Base-by-base conservation (phyloP, 106 monocot genomes). In the Dioscorea zingiberensis region DNA sequence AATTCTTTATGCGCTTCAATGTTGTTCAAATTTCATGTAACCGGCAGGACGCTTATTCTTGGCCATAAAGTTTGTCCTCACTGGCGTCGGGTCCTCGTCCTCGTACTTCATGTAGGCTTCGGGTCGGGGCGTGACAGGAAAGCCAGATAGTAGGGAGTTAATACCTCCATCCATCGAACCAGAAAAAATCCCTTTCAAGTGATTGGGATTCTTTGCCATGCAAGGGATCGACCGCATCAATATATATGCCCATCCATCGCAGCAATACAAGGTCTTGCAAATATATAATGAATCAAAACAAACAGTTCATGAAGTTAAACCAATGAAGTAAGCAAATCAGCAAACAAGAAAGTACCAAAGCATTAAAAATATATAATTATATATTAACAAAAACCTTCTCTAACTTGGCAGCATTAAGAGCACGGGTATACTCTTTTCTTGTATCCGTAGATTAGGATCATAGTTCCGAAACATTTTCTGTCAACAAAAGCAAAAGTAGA, bases 141-240 rank as follows among this genome's bases (percentile, higher is more conserved):
- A 38, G 8, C 11, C 0, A 47, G 21, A 3, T 17, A 17, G 62
- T 46, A 22, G 47, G 29, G n/a, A 21, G 15, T 18, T 48, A 28
- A 19, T 81, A 93, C 97, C 92, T 85, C 91, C 97, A 78, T 97
- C 97, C 88, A 88, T 92, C n/a, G 92, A 97, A 4, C 83, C 97
- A 32, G 97, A 97, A 74, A 97, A 97, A 66, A 98, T 77, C 48
- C 71, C 77, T 82, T 86, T 98, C 67, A 98, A 62, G 68, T 98
- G 77, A 74, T 89, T 97, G 19, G 91, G 92, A 70, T 97, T 92
- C 77, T 97, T 97, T 48, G 93, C 88, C 88, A 89, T 93, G 54
- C 92, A 93, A 1, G 89, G 89, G 16, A n/a, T n/a, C n/a, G n/a
- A 98, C 65, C 24, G 86, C 83, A 83, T 89, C 93, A 11, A 82